Evolutionary conservation across 164 flowering plant genomes (phyloP), one percentile per base, ranked within the genome.

Genomic region (Tetracentron sinense): DNA sequence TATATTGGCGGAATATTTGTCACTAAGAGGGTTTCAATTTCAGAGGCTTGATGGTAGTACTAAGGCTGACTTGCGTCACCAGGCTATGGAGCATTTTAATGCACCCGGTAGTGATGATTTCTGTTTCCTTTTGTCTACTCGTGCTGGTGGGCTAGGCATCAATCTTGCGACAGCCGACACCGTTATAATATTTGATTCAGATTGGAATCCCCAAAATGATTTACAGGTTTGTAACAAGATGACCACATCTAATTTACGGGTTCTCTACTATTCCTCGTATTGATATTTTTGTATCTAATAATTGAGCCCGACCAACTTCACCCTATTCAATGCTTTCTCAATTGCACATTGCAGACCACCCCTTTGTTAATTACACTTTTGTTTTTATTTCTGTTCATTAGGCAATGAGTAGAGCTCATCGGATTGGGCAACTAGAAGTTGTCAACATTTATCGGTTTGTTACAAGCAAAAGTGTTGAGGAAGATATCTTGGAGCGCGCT

Each of bases 341-440:
- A 11, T 25, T 51, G 27, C 25, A 20, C 28, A 22, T 12, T 51
- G 16, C 26, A 51, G 53, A 11, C 27, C 30, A 35, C 12, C 14
- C 23, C 48, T 30, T 47, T 15, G 15, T 20, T 14, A 10, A 27
- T 68, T 23, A 55, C 22, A n/a, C 23, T 20, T 0, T 21, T n/a
- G 4, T 42, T 19, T 54, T 33, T 49, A 15, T 20, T 3, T 51
- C 76, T 63, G 20, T 38, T 53, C 35, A 16, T 57, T 62, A 95
- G 99, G 99, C 99, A 57, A 95, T 95, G 99, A 95, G 99, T 74
- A 81, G 99, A 77, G 99, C 99, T 71, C 99, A 95, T 74, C 81
- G 99, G 75, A 92, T 92, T 76, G 99, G 99, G 48, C 99, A 95
- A 68, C 96, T 79, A 73, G 99, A 92, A 23, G 98, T 95, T 61